These are phyloP conservation scores for Globisporangium megalacanthum DNA, from an alignment of 352 stramenopile species.

Conservation along the genomic window DNA sequence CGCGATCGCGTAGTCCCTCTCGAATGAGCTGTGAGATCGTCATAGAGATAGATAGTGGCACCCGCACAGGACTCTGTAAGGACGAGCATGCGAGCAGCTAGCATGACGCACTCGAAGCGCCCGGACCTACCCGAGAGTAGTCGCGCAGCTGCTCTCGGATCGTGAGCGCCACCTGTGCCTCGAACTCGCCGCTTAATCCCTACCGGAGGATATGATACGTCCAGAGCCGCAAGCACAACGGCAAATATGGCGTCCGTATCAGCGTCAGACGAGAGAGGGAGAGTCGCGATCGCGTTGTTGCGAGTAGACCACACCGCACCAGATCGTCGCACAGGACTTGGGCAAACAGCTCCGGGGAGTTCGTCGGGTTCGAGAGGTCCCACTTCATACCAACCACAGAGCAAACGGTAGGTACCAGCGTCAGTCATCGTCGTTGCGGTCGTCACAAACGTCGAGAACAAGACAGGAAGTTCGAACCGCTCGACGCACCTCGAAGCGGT, in stretches of 20 bases:
- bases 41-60: no score
- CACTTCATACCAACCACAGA: constrained; percentile 20
- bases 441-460: no score
- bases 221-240: no score
- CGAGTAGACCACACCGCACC: no score
- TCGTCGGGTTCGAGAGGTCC: constrained; percentile 60
- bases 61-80: no score
- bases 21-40: constrained; percentile 55
- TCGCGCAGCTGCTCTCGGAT: constrained; percentile 77
- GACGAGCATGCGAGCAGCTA: background rate
- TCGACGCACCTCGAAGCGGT: constrained; percentile 56
- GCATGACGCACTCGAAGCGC: background rate
- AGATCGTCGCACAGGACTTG: constrained; percentile 61
- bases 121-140: constrained; percentile 48
- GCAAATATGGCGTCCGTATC: no score
- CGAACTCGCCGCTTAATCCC: constrained; percentile 74
- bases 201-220: constrained; percentile 15
- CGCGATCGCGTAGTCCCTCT: constrained; percentile 57
- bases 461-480: background rate
- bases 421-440: background rate
- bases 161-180: constrained; percentile 67
- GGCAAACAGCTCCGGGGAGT: constrained; percentile 69
- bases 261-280: no score
- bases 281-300: no score
- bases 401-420: background rate